Conservation (phyloP, 169 alveolate species). For the Condylostoma magnum region DNA sequence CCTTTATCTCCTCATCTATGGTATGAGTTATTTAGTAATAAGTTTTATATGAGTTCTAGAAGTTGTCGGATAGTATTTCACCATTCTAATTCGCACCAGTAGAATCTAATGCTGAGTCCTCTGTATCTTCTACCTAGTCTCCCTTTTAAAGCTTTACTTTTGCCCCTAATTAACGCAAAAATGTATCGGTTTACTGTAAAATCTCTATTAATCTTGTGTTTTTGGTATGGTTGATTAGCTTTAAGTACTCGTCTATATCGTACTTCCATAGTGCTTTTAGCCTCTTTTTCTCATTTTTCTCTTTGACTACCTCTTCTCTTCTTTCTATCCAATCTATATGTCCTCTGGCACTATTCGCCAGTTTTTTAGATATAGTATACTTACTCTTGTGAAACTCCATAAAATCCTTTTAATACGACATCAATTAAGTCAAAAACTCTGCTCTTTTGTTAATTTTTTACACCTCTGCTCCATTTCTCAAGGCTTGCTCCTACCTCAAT, state of each 20-base stretch:
- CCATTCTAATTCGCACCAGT: background rate
- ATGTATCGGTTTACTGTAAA: slow-evolving; percentile 92
- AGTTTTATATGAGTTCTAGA: slow-evolving; percentile 43
- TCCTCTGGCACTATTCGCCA: slow-evolving; percentile 54
- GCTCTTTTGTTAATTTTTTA: slow-evolving; percentile 67
- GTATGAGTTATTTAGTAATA: slow-evolving; percentile 91
- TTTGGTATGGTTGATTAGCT: slow-evolving; percentile 89
- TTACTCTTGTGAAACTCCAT: slow-evolving; percentile 73
- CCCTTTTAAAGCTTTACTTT: slow-evolving; percentile 87
- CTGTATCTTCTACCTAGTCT: slow-evolving; percentile 43
- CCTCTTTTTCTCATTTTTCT: slow-evolving; percentile 69
- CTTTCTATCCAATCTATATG: slow-evolving; percentile 69
- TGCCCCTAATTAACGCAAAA: slow-evolving; percentile 89
- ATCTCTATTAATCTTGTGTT: slow-evolving; percentile 89
- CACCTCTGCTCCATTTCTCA: slow-evolving; percentile 70
- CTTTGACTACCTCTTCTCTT: slow-evolving; percentile 59
- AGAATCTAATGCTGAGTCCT: background rate
- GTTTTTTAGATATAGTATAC: slow-evolving; percentile 36
- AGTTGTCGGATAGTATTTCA: slow-evolving; percentile 23
- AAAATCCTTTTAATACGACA: slow-evolving; percentile 66
- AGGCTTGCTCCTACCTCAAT: slow-evolving; percentile 63
- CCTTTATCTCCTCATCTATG: slow-evolving; percentile 84
- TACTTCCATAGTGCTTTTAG: slow-evolving; percentile 81
- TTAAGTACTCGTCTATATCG: slow-evolving; percentile 89
- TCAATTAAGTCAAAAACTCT: slow-evolving; percentile 67